Base-by-base conservation (phyloP, 1,284 basidiomycete genomes). In the Pseudozyma pruni region DNA sequence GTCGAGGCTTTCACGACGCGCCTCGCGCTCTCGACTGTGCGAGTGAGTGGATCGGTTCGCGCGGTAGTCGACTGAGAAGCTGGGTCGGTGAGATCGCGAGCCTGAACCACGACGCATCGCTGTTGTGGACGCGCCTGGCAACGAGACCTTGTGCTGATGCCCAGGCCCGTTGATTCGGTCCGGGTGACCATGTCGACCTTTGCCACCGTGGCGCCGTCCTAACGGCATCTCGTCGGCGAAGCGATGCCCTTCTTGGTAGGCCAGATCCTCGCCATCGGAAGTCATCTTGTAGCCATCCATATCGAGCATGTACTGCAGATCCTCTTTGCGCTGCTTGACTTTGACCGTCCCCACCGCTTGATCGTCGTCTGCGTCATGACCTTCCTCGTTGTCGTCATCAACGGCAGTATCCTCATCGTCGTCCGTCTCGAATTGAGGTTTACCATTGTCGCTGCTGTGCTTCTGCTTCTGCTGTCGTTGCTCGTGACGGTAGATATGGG, bases 261-360 rank as follows among this genome's bases (percentile, higher is more conserved):
- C 78, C 5, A 82, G 41, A 14, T 69, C 64, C 41, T 80, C 62
- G 11, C 78, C 82, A 20, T 79, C 74, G 8, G 74, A 33, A 4
- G 79, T 80, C 67, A 81, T 64, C 54, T 81, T 81, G 73, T 81
- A 81, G 10, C 80, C 80, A 27, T 81, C 80, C 76, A 81, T 81
- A 34, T 81, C 80, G 39, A 81, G 71, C 70, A 80, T 76, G 39
- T 74, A 74, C 42, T 74, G 72, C 0, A 72, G 27, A 25, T 71
- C 54, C 34, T 73, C 55, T 31, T 73, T 58, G 27, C 50, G 39
- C 20, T 63, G 44, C 42, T 63, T 63, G 37, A 59, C 52, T 23
- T 70, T 68, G 49, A 62, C 49, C 5, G 60, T 22, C 8, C 55
- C 69, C 7, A 57, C 49, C 8, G 13, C 23, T 13, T 64, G 50